Percentiles rank a stretch among this genome's conserved stretches.
phyloP scores from a whole-genome alignment of 345 rosid species.

The Linum trigynum region DNA sequence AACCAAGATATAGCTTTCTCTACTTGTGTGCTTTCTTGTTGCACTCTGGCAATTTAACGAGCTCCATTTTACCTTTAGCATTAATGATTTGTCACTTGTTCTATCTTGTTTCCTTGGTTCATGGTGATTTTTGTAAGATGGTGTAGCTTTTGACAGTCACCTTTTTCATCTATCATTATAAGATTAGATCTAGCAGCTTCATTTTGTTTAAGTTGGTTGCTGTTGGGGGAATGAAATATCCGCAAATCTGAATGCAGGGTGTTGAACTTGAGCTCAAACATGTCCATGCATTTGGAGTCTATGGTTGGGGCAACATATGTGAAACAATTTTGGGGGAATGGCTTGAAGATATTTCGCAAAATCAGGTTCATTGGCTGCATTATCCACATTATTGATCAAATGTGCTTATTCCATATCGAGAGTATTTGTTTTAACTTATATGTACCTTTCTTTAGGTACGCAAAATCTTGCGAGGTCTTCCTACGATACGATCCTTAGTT shows the following conservation, averaged over 20 bases:
- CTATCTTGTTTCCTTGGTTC: too few species aligned
- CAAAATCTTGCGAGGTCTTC: constrained; percentile 62
- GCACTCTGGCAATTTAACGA: too few species aligned
- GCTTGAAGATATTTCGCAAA: constrained; percentile 91
- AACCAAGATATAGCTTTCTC: too few species aligned
- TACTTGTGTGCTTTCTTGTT: too few species aligned
- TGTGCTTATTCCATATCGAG: background rate
- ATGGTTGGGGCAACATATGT: constrained; percentile 78
- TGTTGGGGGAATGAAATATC: constrained; percentile 17
- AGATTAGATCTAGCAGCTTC: too few species aligned
- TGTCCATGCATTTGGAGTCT: constrained; percentile 75
- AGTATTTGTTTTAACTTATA: background rate
- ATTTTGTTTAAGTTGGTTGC: constrained; percentile 4
- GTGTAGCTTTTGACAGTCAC: too few species aligned
- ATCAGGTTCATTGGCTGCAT: constrained; percentile 46
- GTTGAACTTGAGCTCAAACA: constrained; percentile 84
- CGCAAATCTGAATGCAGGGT: constrained; percentile 49
- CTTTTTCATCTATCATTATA: too few species aligned
- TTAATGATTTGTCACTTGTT: too few species aligned
- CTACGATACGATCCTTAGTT: constrained; percentile 63
- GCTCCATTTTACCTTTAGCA: too few species aligned
- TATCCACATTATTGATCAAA: background rate
- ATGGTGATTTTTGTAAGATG: too few species aligned
- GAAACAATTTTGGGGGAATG: constrained; percentile 82
- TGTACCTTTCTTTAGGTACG: constrained; percentile 36